A percentile compares a stretch with the other conserved stretches of the same genome.
Evolutionary conservation across 2,329 filamentous ascomycete genomes (phyloP).

Genomic region (Colletotrichum nymphaeae): DNA sequence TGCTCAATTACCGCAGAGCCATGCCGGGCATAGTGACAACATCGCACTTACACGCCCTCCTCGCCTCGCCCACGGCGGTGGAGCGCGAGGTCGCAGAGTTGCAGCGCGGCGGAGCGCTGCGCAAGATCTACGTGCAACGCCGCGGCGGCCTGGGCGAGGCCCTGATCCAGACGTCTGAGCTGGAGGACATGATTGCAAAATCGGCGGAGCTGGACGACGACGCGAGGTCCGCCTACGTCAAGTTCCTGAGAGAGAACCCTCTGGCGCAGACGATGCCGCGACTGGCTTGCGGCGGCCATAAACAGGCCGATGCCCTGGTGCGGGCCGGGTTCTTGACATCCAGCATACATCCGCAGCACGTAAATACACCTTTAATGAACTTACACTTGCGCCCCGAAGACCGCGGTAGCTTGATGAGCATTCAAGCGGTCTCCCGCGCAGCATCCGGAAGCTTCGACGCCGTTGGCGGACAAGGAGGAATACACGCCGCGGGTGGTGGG

Average conservation of each 20-base stretch:
- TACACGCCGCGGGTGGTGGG: constrained; percentile 72
- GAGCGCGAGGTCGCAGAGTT: constrained; percentile 77
- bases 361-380: constrained; percentile 45
- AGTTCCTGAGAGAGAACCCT: constrained; percentile 63
- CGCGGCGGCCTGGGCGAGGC: constrained; percentile 73
- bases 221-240: constrained; percentile 62
- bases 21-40: constrained; percentile 74
- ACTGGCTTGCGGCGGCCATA: constrained; percentile 7
- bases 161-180: constrained; percentile 67
- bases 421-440: constrained; percentile 72
- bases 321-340: constrained; percentile 75
- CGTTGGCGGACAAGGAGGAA: constrained; percentile 74
- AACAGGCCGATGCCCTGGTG: constrained; percentile 69
- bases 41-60: constrained; percentile 73
- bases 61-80: constrained; percentile 68
- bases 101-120: constrained; percentile 64
- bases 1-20: constrained; percentile 69
- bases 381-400: constrained; percentile 63
- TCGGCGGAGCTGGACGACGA: constrained; percentile 42
- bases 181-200: constrained; percentile 49
- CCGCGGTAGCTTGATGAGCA: constrained; percentile 66
- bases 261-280: constrained; percentile 48
- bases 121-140: constrained; percentile 72
- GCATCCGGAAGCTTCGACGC: constrained; percentile 77
- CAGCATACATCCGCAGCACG: constrained; percentile 36